A percentile compares a stretch with the other conserved stretches of the same genome.
Evolutionary conservation across 352 stramenopile genomes (phyloP).

Genomic region (Phytopythium montanum): DNA sequence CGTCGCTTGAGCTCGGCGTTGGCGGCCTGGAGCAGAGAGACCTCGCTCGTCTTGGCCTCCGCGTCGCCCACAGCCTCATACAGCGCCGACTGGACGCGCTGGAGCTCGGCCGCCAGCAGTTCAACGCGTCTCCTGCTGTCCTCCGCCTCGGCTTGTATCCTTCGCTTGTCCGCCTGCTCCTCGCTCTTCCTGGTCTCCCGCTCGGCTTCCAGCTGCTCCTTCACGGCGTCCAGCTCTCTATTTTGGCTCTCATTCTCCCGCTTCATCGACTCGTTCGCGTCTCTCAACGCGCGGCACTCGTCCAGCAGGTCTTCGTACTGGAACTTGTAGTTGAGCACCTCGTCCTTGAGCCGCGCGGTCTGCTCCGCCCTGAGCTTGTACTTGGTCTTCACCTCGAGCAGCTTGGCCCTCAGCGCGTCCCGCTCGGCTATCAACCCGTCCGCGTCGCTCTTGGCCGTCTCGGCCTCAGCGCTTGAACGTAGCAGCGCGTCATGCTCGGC

Average conservation of each 20-base stretch:
- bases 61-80: slow-evolving; percentile 16
- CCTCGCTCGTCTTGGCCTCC: slow-evolving; percentile 30
- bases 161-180: slow-evolving; percentile 8
- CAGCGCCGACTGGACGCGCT: slow-evolving; percentile 11
- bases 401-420: slow-evolving; percentile 14
- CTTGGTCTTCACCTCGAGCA: slow-evolving; percentile 16
- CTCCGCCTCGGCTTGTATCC: slow-evolving; percentile 10
- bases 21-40: slow-evolving; percentile 15
- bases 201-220: slow-evolving; percentile 7
- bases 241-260: neutral
- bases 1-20: slow-evolving; percentile 35
- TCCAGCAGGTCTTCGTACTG: slow-evolving; percentile 27
- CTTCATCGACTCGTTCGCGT: slow-evolving; percentile 14
- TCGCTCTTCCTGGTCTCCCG: slow-evolving; percentile 8
- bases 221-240: neutral
- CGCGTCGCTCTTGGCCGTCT: slow-evolving; percentile 21
- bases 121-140: slow-evolving; percentile 18
- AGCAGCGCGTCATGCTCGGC: slow-evolving; percentile 25
- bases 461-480: slow-evolving; percentile 17
- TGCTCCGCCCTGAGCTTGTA: slow-evolving; percentile 12
- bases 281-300: slow-evolving; percentile 15
- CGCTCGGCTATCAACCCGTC: slow-evolving; percentile 19
- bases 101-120: slow-evolving; percentile 29
- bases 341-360: slow-evolving; percentile 18
- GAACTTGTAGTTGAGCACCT: slow-evolving; percentile 19